Conservation (phyloP, 1,284 basidiomycete species). For the Erythrobasidium hasegawianum region DNA sequence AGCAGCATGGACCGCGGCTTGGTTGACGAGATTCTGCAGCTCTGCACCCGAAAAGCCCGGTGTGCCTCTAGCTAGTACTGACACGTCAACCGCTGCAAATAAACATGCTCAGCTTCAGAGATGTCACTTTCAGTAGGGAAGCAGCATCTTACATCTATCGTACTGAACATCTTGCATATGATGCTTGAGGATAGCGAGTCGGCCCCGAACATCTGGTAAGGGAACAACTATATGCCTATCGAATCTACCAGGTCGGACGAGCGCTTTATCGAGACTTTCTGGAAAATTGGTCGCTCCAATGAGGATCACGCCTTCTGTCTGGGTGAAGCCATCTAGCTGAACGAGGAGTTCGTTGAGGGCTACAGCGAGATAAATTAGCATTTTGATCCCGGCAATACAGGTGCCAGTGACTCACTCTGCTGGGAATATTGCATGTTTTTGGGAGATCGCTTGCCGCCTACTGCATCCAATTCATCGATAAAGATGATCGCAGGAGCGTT, state of each 20-base stretch:
- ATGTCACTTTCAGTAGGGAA: constrained; percentile 3
- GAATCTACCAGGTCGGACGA: constrained; percentile 89
- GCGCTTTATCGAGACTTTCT: constrained; percentile 73
- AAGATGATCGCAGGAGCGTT: constrained; percentile 93
- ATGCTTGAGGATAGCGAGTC: constrained; percentile 81
- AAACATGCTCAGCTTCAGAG: constrained; percentile 39
- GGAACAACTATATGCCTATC: constrained; percentile 87
- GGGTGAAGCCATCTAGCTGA: constrained; percentile 91
- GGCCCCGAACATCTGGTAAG: constrained; percentile 73
- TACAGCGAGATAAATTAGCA: neutral
- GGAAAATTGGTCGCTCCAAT: constrained; percentile 82
- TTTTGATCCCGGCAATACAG: constrained; percentile 41
- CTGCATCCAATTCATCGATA: constrained; percentile 88
- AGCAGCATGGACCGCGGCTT: constrained; percentile 88
- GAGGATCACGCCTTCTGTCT: constrained; percentile 76
- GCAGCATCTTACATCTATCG: constrained; percentile 56
- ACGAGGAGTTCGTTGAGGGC: constrained; percentile 91
- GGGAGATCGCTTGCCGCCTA: constrained; percentile 84
- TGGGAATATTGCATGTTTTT: constrained; percentile 86
- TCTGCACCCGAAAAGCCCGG: constrained; percentile 89
- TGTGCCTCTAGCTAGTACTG: constrained; percentile 81
- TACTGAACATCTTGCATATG: constrained; percentile 76
- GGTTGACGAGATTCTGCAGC: constrained; percentile 87
- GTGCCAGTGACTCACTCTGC: constrained; percentile 53
- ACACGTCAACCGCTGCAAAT: constrained; percentile 66